phyloP scores from a whole-genome alignment of 2,329 filamentous ascomycete species.

The Mycosphaerella sp. region DNA sequence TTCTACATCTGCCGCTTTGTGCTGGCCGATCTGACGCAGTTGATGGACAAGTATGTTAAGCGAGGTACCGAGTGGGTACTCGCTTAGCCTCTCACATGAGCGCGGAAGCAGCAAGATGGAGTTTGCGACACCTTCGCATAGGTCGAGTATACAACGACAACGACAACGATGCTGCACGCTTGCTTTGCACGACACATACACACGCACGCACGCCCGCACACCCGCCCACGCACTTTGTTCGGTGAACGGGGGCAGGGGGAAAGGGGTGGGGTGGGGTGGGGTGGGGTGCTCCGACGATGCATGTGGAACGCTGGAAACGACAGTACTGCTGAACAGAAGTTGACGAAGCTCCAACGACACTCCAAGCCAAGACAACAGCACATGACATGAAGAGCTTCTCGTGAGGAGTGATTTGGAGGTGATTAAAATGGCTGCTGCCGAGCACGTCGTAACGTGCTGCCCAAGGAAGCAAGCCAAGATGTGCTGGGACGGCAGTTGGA shows the following conservation, averaged over 20 bases:
- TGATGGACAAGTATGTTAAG: conserved; percentile 97
- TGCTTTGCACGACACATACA: neutral
- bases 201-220: neutral
- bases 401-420: neutral
- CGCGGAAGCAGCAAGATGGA: neutral
- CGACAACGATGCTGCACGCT: neutral
- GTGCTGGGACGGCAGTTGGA: neutral
- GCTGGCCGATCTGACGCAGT: conserved; percentile 71
- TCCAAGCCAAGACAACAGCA: neutral
- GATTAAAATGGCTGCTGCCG: neutral
- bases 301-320: neutral
- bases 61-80: conserved; percentile 91
- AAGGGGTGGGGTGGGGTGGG: too few relatives aligned
- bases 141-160: too few relatives aligned
- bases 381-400: neutral
- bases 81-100: conserved; percentile 35
- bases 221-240: neutral
- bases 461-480: neutral
- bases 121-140: neutral
- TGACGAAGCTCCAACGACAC: neutral
- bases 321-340: neutral
- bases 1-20: conserved; percentile 96
- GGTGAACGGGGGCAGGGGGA: too few relatives aligned
- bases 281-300: neutral
- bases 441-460: neutral